Percentiles rank a stretch among this genome's conserved stretches.
Conservation (phyloP, 1,139 yeast genomes). For the Ogataea hybrid region DNA sequence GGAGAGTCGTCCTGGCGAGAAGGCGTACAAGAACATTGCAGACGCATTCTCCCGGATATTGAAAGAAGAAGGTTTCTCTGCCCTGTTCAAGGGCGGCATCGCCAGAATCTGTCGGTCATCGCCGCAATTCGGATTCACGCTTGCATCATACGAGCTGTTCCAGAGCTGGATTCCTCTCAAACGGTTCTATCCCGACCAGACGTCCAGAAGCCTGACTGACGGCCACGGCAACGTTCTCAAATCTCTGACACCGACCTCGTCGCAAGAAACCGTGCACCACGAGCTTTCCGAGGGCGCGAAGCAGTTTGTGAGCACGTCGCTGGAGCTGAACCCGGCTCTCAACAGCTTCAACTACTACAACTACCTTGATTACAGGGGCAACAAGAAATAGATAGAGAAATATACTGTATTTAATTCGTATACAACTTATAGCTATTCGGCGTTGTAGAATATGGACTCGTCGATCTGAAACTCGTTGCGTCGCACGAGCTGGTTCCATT, state of each 20-base stretch:
- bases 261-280: slow-evolving; percentile 22
- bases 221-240: slow-evolving; percentile 24
- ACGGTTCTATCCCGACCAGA: slow-evolving; percentile 35
- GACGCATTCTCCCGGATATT: slow-evolving; percentile 76
- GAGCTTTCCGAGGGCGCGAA: slow-evolving; percentile 28
- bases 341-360: slow-evolving; percentile 27
- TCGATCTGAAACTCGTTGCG: slow-evolving; percentile 27
- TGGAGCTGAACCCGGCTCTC: slow-evolving; percentile 31
- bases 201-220: slow-evolving; percentile 19
- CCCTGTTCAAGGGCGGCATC: slow-evolving; percentile 95
- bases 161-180: slow-evolving; percentile 55
- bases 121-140: slow-evolving; percentile 96
- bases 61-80: slow-evolving; percentile 59
- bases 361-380: slow-evolving; percentile 23
- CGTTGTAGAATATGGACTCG: slow-evolving; percentile 23
- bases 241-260: slow-evolving; percentile 22
- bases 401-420: not conserved
- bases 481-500: slow-evolving; percentile 30
- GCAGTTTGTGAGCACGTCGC: slow-evolving; percentile 29
- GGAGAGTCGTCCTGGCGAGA: slow-evolving; percentile 75
- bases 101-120: slow-evolving; percentile 95
- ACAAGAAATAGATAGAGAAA: slow-evolving; percentile 12
- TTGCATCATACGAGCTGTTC: slow-evolving; percentile 92
- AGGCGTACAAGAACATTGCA: slow-evolving; percentile 68
- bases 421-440: slow-evolving; percentile 31